Evolutionary conservation across 1,139 yeast genomes (phyloP).

Genomic region (Suhomyces bokatorum): DNA sequence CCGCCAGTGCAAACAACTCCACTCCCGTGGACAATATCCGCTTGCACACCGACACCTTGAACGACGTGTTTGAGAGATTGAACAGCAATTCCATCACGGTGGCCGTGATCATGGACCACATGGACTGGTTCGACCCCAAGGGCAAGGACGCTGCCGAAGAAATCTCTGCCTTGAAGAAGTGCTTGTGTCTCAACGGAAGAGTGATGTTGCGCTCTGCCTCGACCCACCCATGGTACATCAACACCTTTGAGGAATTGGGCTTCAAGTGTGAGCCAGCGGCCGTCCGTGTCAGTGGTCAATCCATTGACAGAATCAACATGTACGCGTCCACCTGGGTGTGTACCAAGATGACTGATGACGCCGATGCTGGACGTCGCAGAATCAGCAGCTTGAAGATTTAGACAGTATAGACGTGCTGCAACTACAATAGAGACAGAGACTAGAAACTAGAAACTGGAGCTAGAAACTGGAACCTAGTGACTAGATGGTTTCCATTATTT

Average conservation of each 20-base stretch:
- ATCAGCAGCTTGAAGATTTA: constrained; percentile 44
- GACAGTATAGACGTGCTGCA: not conserved
- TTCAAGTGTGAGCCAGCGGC: constrained; percentile 70
- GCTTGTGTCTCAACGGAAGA: constrained; percentile 67
- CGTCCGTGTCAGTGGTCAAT: constrained; percentile 57
- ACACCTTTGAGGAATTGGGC: constrained; percentile 64
- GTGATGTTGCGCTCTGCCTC: constrained; percentile 80
- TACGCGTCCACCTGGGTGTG: constrained; percentile 89
- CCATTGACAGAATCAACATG: constrained; percentile 82
- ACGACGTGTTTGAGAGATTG: constrained; percentile 70
- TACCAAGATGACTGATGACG: constrained; percentile 43
- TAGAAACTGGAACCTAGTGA: too few relatives aligned
- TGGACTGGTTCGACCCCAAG: constrained; percentile 83
- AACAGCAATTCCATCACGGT: constrained; percentile 64
- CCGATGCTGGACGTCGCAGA: constrained; percentile 29
- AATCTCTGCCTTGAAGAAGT: constrained; percentile 61
- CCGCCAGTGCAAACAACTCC: constrained; percentile 27
- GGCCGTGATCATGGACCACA: constrained; percentile 86
- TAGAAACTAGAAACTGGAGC: not conserved
- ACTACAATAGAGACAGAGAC: too few relatives aligned
- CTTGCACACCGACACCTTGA: constrained; percentile 76
- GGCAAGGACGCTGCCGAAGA: constrained; percentile 66
- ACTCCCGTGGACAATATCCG: constrained; percentile 65
- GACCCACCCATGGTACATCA: constrained; percentile 73
- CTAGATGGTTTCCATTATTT: too few relatives aligned